Conservation (phyloP, 257 asterid species). For the Primulina eburnea region DNA sequence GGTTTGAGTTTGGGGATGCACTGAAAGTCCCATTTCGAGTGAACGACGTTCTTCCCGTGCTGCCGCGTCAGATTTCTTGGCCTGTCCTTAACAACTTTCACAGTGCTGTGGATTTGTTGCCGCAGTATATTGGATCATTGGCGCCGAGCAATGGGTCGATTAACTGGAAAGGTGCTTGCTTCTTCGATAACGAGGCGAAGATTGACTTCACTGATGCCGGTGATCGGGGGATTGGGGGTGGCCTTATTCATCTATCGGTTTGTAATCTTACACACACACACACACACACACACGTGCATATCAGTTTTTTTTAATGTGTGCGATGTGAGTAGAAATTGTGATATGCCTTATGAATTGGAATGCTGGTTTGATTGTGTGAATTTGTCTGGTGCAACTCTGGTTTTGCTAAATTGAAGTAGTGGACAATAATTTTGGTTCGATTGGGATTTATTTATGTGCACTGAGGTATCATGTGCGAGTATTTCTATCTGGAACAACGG, state of each 20-base stretch:
- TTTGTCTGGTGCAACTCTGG: background rate
- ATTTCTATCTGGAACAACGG: background rate
- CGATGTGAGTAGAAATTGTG: background rate
- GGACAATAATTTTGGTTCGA: background rate
- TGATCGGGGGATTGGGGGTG: conserved; percentile 87
- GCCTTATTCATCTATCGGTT: conserved; percentile 69
- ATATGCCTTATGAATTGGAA: background rate
- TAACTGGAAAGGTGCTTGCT: conserved; percentile 92
- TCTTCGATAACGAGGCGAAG: conserved; percentile 66
- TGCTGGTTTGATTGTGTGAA: background rate
- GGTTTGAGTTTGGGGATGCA: conserved; percentile 59
- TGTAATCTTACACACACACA: no score
- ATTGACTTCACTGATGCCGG: conserved; percentile 63
- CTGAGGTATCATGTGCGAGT: background rate
- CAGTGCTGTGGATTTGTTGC: conserved; percentile 88
- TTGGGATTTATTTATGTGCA: background rate
- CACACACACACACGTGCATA: background rate
- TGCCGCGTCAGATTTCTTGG: conserved; percentile 91
- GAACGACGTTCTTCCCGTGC: conserved; percentile 81
- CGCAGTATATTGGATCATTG: conserved; percentile 82
- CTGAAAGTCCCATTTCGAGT: conserved; percentile 74
- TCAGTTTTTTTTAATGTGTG: background rate
- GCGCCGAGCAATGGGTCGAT: conserved; percentile 81
- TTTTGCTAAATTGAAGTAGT: background rate
- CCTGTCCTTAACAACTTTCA: conserved; percentile 78